Percentiles rank a stretch among this genome's conserved stretches.
These are phyloP conservation scores for Mycena floridula DNA, from an alignment of 768 basidiomycete species.

Conservation along the genomic window DNA sequence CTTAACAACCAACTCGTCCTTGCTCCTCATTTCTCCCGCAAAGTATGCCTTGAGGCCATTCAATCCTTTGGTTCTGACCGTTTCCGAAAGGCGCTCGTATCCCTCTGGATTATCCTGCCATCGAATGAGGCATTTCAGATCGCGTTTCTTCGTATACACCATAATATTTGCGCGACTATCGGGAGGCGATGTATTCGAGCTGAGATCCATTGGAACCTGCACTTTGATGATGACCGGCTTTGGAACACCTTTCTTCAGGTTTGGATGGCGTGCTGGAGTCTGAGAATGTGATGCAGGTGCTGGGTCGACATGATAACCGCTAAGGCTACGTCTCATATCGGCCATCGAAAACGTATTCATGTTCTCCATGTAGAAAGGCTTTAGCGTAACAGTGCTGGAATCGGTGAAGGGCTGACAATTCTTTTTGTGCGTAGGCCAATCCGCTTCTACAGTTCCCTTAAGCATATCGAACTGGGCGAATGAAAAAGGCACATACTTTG, in stretches of 20 bases:
- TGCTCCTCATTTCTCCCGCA: conserved; percentile 40
- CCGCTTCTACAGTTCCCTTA: conserved; percentile 24
- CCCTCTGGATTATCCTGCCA: conserved; percentile 23
- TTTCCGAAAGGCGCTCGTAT: conserved; percentile 35
- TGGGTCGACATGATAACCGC: too few relatives aligned
- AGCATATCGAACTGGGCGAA: background rate
- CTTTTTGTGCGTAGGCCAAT: conserved; percentile 45
- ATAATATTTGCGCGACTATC: conserved; percentile 21
- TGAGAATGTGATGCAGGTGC: too few relatives aligned
- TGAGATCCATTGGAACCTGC: conserved; percentile 32
- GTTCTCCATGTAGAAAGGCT: conserved; percentile 39
- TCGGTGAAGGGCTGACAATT: conserved; percentile 39
- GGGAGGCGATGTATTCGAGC: conserved; percentile 2
- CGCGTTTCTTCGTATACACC: conserved; percentile 48
- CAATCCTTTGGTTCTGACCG: conserved; percentile 35
- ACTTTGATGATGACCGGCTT: conserved; percentile 50
- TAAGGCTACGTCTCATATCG: too few relatives aligned
- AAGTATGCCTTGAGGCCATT: conserved; percentile 47
- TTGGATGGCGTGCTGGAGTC: too few relatives aligned
- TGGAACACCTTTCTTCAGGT: conserved; percentile 12
- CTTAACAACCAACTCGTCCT: conserved; percentile 44
- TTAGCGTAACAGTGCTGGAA: conserved; percentile 38
- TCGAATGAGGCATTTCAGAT: conserved; percentile 40
- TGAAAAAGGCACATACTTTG: conserved; percentile 34
- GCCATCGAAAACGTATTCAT: too few relatives aligned